A percentile compares a stretch with the other conserved stretches of the same genome.
Evolutionary conservation across 2,329 filamentous ascomycete genomes (phyloP).

Genomic region (Xylaria sp.): DNA sequence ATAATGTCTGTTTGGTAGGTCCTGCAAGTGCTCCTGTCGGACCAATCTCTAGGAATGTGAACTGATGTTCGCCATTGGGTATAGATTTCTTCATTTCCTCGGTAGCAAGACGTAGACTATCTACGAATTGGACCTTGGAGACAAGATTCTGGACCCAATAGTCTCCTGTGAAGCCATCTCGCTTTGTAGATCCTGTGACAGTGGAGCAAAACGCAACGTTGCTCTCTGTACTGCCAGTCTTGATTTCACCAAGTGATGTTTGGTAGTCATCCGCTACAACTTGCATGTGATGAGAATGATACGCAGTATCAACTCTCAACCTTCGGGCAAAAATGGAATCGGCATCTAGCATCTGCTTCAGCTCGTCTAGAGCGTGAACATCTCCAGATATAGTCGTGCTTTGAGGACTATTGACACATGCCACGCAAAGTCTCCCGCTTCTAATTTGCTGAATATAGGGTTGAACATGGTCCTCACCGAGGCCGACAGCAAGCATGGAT

Average conservation of each 20-base stretch:
- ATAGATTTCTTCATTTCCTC: conserved; percentile 7
- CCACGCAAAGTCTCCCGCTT: conserved; percentile 2
- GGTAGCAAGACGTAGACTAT: conserved; percentile 6
- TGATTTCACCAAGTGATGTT: conserved; percentile 9
- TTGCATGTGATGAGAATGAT: conserved; percentile 25
- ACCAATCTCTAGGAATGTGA: conserved; percentile 18
- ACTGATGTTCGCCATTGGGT: conserved; percentile 11
- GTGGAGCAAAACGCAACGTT: conserved; percentile 19
- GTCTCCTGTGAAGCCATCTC: background rate
- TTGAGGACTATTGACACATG: conserved; percentile 27
- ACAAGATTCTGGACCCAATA: conserved; percentile 31
- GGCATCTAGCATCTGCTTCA: conserved; percentile 10
- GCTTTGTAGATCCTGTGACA: conserved; percentile 16
- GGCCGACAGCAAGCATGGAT: conserved; percentile 32
- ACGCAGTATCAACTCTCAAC: conserved; percentile 20
- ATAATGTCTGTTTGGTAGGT: conserved; percentile 17
- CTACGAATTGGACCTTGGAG: conserved; percentile 23
- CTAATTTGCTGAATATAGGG: conserved; percentile 7
- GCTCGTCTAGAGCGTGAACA: conserved; percentile 3
- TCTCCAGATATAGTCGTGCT: conserved; percentile 25
- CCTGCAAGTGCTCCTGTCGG: conserved; percentile 24
- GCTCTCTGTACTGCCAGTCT: background rate
- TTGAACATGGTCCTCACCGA: background rate
- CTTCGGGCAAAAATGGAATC: conserved; percentile 21
- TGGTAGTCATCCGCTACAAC: conserved; percentile 21